phyloP scores from a whole-genome alignment of 2,329 filamentous ascomycete genomes.

The Graphilbum fragrans region DNA sequence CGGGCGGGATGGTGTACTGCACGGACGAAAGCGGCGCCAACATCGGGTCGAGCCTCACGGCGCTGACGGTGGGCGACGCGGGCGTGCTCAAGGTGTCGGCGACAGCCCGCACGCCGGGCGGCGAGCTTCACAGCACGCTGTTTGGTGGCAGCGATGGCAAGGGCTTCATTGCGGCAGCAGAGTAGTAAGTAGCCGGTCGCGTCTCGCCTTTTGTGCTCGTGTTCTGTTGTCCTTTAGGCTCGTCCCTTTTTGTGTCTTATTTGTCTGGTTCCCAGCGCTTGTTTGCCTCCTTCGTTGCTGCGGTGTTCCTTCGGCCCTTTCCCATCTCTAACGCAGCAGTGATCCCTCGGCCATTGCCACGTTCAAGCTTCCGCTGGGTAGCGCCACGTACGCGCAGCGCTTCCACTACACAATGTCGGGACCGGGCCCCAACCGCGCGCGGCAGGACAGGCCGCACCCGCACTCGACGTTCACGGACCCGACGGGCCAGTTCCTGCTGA shows the following conservation, averaged over 20 bases:
- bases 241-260: no score
- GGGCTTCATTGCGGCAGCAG: conserved; percentile 27
- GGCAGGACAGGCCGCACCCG: conserved; percentile 44
- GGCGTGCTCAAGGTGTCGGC: conserved; percentile 19
- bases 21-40: conserved; percentile 23
- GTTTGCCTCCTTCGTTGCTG: no score
- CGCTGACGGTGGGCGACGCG: conserved; percentile 18
- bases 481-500: conserved; percentile 34
- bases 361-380: conserved; percentile 25
- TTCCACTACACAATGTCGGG: conserved; percentile 27
- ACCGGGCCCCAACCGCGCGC: conserved; percentile 28
- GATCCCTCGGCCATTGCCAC: conserved; percentile 29
- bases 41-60: conserved; percentile 22
- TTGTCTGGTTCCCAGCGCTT: no score
- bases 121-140: conserved; percentile 26
- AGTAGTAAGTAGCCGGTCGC: conserved; percentile 27
- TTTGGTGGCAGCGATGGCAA: conserved; percentile 25
- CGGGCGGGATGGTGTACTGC: conserved; percentile 19
- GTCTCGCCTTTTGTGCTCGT: no score
- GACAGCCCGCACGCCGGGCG: conserved; percentile 20
- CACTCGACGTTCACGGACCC: conserved; percentile 38
- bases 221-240: no score
- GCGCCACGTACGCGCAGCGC: conserved; percentile 20
- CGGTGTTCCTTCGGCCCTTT: no score
- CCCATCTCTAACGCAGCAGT: no score